Percentiles rank a stretch among this genome's conserved stretches.
These are phyloP conservation scores for Endogone sp. DNA, from an alignment of 192 early-diverging fungal genomes.

Conservation along the genomic window DNA sequence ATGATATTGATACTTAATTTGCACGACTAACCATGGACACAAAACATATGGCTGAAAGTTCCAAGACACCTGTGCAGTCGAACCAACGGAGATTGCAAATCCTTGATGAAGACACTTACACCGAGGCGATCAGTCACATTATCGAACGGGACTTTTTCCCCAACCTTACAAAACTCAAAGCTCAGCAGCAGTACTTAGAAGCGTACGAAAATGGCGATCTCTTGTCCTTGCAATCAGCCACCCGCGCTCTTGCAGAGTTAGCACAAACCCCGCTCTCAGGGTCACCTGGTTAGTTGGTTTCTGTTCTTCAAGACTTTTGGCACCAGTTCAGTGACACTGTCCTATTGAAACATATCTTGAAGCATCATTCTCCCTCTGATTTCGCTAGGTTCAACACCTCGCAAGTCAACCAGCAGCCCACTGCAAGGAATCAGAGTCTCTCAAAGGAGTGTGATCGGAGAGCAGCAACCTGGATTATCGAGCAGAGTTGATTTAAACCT, in stretches of 20 bases:
- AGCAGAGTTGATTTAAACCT: conserved; percentile 40
- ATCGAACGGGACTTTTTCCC: conserved; percentile 87
- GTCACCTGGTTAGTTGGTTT: neutral
- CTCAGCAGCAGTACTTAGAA: conserved; percentile 51
- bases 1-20: no score
- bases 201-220: conserved; percentile 44
- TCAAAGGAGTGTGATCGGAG: no score
- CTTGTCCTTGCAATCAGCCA: conserved; percentile 18
- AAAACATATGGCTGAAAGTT: no score
- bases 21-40: no score
- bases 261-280: neutral
- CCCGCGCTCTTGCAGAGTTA: conserved; percentile 14
- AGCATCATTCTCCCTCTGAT: no score
- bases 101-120: conserved; percentile 79
- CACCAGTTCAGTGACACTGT: neutral
- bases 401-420: no score
- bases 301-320: no score
- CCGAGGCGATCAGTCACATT: conserved; percentile 66
- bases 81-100: conserved; percentile 25
- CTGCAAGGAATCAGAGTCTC: no score
- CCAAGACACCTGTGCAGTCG: no score
- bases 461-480: conserved; percentile 4
- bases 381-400: neutral
- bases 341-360: neutral
- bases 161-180: conserved; percentile 44